phyloP scores from a whole-genome alignment of 495 filamentous ascomycete species.

The Rhypophila decipiens region DNA sequence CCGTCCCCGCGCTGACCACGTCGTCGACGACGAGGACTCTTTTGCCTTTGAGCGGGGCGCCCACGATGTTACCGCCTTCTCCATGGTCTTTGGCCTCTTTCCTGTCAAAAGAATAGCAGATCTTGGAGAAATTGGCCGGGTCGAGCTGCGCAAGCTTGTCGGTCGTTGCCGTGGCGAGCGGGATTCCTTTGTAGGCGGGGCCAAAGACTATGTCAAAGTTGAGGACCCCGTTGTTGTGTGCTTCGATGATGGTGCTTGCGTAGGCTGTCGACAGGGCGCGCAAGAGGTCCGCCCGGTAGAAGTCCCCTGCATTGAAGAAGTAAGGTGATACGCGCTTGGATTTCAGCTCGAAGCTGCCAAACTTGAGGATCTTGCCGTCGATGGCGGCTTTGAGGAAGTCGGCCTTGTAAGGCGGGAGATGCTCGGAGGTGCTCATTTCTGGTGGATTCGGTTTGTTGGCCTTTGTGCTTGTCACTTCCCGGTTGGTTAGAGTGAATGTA shows the following conservation, averaged over 20 bases:
- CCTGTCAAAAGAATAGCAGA: slow-evolving; percentile 84
- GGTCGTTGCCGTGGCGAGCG: slow-evolving; percentile 66
- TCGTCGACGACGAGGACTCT: slow-evolving; percentile 86
- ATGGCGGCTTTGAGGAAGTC: slow-evolving; percentile 69
- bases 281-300: slow-evolving; percentile 70
- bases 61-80: slow-evolving; percentile 87
- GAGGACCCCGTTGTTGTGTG: slow-evolving; percentile 30
- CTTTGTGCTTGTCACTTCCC: not conserved
- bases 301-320: slow-evolving; percentile 93
- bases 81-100: slow-evolving; percentile 95
- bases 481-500: no score
- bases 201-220: slow-evolving; percentile 70
- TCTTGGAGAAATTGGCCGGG: slow-evolving; percentile 42
- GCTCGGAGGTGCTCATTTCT: slow-evolving; percentile 13
- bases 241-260: slow-evolving; percentile 58
- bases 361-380: slow-evolving; percentile 68
- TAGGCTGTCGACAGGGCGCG: slow-evolving; percentile 70
- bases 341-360: slow-evolving; percentile 86
- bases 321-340: slow-evolving; percentile 91
- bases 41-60: slow-evolving; percentile 76
- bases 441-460: not conserved
- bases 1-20: slow-evolving; percentile 91
- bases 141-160: slow-evolving; percentile 63
- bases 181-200: slow-evolving; percentile 95
- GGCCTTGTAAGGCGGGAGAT: slow-evolving; percentile 48